Base-by-base conservation (phyloP, 768 basidiomycete species). In the Tulasnella sp. region DNA sequence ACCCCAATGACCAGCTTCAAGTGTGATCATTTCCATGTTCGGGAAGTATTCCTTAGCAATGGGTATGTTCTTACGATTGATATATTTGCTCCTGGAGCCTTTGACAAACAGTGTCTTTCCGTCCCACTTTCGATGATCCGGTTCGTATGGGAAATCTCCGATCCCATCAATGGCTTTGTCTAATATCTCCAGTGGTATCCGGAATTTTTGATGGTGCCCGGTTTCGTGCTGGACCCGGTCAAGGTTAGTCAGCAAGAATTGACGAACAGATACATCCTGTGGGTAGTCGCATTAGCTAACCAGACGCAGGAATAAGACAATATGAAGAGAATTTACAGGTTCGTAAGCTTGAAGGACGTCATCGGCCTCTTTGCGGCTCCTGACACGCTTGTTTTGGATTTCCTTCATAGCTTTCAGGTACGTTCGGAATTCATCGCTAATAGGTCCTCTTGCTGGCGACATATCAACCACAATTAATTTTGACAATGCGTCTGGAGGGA, bases 1-100 rank as follows among this genome's bases (percentile, higher is more conserved):
- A 94, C 94, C 93, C 96, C 96, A 98, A 85, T 98, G 96, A 0
- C 92, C 91, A 0, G 95, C 87, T 79, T 95, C 91, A 38, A 97
- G 85, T 36, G 85, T 88, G 83, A 91, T 89, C 12, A 97, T 82
- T 14, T 82, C 83, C 87, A 90, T 89, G 48, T 88, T 86, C 0
- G 96, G 95, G 86, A 97, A 98, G 85, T 94, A 94, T 39, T 87
- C 83, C 80, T 89, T 84, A 56, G 92, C 89, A 8, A 89, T 81
- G 0, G 90, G 89, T 9, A 91, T 85, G 83, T 96, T 95, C 77
- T 90, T 87, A 36, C 88, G 85, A 81, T 95, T 96, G 83, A 96
- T 90, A 85, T 92, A 95, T 89, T 88, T 89, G 89, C 93, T 94
- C 85, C 88, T 91, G n/a, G 86, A 85, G 6, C 96, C 96, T 83